These are phyloP conservation scores for Cladosporium sp. DNA, from an alignment of 2,329 filamentous ascomycete species.

Conservation along the genomic window DNA sequence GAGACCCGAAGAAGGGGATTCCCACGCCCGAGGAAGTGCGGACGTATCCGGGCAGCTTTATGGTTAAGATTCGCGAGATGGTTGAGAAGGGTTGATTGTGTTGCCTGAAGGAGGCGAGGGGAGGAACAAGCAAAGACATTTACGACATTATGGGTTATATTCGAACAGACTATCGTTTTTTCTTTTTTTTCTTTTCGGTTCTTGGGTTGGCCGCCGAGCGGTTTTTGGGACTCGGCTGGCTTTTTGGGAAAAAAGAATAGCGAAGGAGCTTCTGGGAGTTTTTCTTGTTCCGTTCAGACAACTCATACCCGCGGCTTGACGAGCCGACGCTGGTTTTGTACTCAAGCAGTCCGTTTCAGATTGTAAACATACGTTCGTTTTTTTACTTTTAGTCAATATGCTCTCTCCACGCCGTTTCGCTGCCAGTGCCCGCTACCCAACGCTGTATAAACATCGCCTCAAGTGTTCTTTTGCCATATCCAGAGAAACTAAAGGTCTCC, in stretches of 20 bases:
- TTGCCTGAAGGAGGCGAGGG: neutral
- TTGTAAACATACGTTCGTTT: neutral
- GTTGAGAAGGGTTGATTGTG: conserved; percentile 24
- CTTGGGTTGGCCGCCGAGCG: neutral
- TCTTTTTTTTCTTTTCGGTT: neutral
- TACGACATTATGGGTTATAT: conserved; percentile 8
- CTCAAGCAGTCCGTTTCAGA: neutral
- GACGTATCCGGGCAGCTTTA: conserved; percentile 44
- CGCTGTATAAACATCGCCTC: neutral
- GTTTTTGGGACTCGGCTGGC: neutral
- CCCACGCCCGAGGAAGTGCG: conserved; percentile 54
- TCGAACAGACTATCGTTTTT: conserved; percentile 1
- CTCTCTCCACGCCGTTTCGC: neutral
- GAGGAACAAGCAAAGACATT: neutral
- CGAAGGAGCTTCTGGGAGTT: conserved; percentile 10
- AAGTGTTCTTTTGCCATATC: no score
- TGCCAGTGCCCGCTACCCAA: neutral
- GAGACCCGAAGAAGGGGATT: conserved; percentile 46
- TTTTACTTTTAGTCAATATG: neutral
- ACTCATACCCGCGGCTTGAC: neutral
- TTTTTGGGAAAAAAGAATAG: neutral
- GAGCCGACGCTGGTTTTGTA: neutral
- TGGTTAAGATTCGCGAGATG: conserved; percentile 44
- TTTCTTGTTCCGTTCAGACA: neutral
- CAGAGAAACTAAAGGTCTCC: no score